A percentile compares a stretch with the other conserved stretches of the same genome.
Conservation (phyloP, 768 basidiomycete genomes). For the Inosperma sp. region DNA sequence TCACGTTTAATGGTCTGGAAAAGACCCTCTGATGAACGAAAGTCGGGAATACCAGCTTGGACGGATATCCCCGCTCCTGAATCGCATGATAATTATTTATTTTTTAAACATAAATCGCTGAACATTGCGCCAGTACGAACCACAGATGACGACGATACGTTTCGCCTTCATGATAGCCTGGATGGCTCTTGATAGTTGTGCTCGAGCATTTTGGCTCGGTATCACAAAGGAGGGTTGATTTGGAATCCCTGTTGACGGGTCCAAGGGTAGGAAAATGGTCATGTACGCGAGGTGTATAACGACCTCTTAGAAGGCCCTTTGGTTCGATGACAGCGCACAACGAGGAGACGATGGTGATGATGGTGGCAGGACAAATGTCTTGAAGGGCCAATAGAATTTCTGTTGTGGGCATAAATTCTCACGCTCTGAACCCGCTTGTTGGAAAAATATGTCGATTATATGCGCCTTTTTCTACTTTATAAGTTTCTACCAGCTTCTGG, state of each 20-base stretch:
- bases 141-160: slow-evolving; percentile 82
- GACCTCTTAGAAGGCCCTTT: slow-evolving; percentile 4
- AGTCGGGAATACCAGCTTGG: slow-evolving; percentile 85
- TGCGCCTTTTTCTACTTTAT: background rate
- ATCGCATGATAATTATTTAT: background rate
- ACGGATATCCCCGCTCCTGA: slow-evolving; percentile 87
- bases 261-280: slow-evolving; percentile 64
- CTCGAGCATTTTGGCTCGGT: slow-evolving; percentile 39
- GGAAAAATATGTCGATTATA: background rate
- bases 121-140: slow-evolving; percentile 39
- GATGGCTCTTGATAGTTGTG: slow-evolving; percentile 50
- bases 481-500: background rate
- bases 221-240: slow-evolving; percentile 53
- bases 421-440: background rate
- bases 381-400: background rate
- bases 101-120: background rate
- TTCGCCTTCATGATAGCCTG: slow-evolving; percentile 73
- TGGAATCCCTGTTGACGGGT: slow-evolving; percentile 42
- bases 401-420: background rate
- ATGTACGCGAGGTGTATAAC: slow-evolving; percentile 30
- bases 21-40: slow-evolving; percentile 74
- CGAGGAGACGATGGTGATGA: slow-evolving; percentile 7
- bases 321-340: slow-evolving; percentile 10
- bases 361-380: slow-evolving; percentile 7
- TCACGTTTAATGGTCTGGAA: slow-evolving; percentile 76